Percentiles rank a stretch among this genome's conserved stretches.
These are phyloP conservation scores for Fusarium nodosum DNA, from an alignment of 2,329 filamentous ascomycete species.

Conservation along the genomic window DNA sequence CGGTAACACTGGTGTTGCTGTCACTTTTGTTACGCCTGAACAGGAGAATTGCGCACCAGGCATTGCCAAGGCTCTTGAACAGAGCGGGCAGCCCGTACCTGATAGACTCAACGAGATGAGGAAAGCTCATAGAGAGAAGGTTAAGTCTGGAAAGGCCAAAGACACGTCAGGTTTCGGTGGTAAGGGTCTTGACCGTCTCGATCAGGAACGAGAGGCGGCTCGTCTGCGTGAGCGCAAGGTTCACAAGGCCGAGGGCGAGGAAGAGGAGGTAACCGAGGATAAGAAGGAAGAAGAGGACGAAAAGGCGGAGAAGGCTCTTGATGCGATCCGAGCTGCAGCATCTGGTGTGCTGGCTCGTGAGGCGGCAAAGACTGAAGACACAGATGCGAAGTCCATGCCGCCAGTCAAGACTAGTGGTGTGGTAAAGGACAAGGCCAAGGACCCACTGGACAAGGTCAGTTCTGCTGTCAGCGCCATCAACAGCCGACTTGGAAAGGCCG, in stretches of 20 bases:
- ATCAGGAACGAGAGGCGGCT: conserved; percentile 90
- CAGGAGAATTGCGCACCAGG: conserved; percentile 92
- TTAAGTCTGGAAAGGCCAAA: conserved; percentile 92
- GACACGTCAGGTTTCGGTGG: conserved; percentile 92
- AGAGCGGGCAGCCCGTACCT: conserved; percentile 88
- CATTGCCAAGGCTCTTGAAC: conserved; percentile 90
- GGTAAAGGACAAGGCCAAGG: conserved; percentile 68
- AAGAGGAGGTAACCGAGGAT: conserved; percentile 87
- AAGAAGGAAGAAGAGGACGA: conserved; percentile 74
- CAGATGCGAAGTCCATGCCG: conserved; percentile 54
- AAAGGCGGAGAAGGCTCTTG: conserved; percentile 77
- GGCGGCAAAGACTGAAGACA: conserved; percentile 60
- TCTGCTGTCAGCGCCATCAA: conserved; percentile 95
- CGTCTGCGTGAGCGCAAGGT: conserved; percentile 88
- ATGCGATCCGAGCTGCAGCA: conserved; percentile 72
- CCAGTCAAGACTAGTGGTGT: conserved; percentile 69
- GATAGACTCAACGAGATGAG: conserved; percentile 75
- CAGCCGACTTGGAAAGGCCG: conserved; percentile 87
- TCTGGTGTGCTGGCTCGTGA: conserved; percentile 70
- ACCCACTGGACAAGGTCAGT: conserved; percentile 86
- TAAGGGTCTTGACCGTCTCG: conserved; percentile 91
- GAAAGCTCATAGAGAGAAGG: conserved; percentile 85
- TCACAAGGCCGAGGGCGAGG: conserved; percentile 87
- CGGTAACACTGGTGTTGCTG: conserved; percentile 92
- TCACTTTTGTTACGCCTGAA: conserved; percentile 92